Base-by-base conservation (phyloP, 768 basidiomycete genomes). In the Mrakia gelida region DNA sequence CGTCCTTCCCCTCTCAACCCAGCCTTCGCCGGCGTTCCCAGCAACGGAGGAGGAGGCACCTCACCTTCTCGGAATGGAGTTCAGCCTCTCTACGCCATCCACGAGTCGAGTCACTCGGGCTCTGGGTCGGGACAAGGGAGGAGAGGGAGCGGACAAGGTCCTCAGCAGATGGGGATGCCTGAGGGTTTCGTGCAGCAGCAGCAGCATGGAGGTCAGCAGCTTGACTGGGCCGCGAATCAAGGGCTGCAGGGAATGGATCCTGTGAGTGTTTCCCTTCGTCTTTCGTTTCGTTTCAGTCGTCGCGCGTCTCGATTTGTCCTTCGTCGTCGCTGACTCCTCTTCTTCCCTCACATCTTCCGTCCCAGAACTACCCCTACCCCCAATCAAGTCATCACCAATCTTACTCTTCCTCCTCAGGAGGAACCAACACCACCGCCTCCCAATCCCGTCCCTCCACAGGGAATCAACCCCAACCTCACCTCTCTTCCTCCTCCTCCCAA, bases 1-100 rank as follows among this genome's bases (percentile, higher is more conserved):
- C 59, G 59, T 2, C 62, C 73, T 11, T 65, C 62, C 8, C 74
- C 74, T 26, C 13, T 65, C 41, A 43, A n/a, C 41, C 74, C 62
- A n/a, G 16, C 38, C 16, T 63, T 59, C 52, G 43, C 3, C 71
- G 65, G 30, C 18, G 32, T 18, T 67, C 65, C 67, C 9, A 21
- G 34, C 65, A 67, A 67, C 65, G 38, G 38, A 8, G 49, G 49
- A 52, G 49, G 49, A 52, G 49, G 49, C 2, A 52, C 49, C 4
- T n/a, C 34, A 0, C 67, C 67, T 43, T 41, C 65, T 23, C 41
- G 67, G 6, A 23, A 34, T 9, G 18, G 18, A 1, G 38, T 41
- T 3, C 34, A 70, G 10, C 67, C 67, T 11, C 67, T 70, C 21
- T 70, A 70, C 67, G 34, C 67, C 8, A 70, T 70, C 41, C 67